Evolutionary conservation across 306 rosid genomes (phyloP).

Genomic region (Ochetophila trinervis): DNA sequence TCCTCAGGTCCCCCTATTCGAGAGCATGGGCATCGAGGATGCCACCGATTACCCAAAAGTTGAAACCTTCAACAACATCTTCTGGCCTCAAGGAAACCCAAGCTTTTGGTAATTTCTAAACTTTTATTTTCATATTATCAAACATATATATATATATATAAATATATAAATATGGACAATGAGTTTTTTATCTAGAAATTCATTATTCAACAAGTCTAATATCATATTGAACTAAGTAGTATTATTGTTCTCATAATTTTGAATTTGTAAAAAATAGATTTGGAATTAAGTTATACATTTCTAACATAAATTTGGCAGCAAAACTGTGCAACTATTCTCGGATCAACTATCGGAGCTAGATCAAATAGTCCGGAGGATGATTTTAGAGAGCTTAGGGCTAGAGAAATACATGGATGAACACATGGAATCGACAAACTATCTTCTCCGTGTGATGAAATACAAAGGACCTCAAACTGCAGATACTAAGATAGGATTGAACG

Average conservation of each 20-base stretch:
- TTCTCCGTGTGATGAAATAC: slow-evolving; percentile 65
- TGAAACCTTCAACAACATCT: slow-evolving; percentile 28
- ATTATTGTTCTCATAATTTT: no score
- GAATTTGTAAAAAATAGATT: no score
- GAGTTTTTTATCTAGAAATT: no score
- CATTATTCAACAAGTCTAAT: no score
- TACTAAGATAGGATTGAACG: slow-evolving; percentile 41
- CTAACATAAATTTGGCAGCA: slow-evolving; percentile 33
- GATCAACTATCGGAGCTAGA: slow-evolving; percentile 52
- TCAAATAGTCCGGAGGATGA: slow-evolving; percentile 58
- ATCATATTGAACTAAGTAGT: no score
- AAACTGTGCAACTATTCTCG: slow-evolving; percentile 48
- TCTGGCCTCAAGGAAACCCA: slow-evolving; percentile 66
- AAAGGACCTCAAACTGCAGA: slow-evolving; percentile 51
- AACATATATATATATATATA: background rate
- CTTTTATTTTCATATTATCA: background rate
- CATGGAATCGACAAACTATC: slow-evolving; percentile 58
- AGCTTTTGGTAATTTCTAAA: slow-evolving; percentile 34
- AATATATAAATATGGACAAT: no score
- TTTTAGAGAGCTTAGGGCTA: slow-evolving; percentile 59
- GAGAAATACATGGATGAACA: slow-evolving; percentile 76
- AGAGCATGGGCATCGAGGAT: slow-evolving; percentile 64
- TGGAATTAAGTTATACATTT: no score
- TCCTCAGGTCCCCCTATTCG: slow-evolving; percentile 55
- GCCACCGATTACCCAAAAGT: slow-evolving; percentile 37